phyloP scores from a whole-genome alignment of 2,329 filamentous ascomycete genomes.

The Bipolaris cookei region DNA sequence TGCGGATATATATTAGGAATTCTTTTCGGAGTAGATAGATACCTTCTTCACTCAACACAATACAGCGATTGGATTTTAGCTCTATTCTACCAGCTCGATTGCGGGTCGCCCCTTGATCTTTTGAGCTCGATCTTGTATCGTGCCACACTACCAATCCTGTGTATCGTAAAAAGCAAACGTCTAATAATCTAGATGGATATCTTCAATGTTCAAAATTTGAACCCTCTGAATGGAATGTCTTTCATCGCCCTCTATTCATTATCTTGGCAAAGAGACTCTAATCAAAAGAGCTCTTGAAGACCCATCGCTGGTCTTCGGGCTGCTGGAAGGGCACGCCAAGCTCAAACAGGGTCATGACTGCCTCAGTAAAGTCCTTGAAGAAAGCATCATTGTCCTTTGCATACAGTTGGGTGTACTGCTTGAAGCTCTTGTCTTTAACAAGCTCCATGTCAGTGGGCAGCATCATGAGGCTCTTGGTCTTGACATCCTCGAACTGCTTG shows the following conservation, averaged over 20 bases:
- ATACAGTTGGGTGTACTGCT: conserved; percentile 80
- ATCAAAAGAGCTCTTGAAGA: conserved; percentile 55
- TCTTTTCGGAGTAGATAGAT: no score
- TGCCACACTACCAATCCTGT: not conserved
- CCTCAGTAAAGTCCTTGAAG: conserved; percentile 89
- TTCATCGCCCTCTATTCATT: not conserved
- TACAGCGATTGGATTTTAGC: no score
- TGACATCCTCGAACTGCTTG: conserved; percentile 87
- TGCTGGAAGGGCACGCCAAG: conserved; percentile 86
- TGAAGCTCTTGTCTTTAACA: conserved; percentile 86
- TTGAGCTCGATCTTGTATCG: no score
- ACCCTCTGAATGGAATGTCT: conserved; percentile 14
- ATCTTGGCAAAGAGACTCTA: conserved; percentile 19
- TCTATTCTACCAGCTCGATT: no score
- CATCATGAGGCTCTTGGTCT: conserved; percentile 93
- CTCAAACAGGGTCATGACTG: conserved; percentile 84
- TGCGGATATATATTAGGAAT: no score
- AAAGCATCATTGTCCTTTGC: conserved; percentile 89
- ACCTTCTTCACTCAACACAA: no score
- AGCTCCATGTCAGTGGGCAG: conserved; percentile 89
- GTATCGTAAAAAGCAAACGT: conserved; percentile 17
- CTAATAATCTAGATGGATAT: conserved; percentile 44
- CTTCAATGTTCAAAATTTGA: conserved; percentile 21
- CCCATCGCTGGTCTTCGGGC: conserved; percentile 53
- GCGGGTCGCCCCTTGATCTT: no score